A percentile compares a stretch with the other conserved stretches of the same genome.
phyloP scores from a whole-genome alignment of 345 rosid genomes.

The Psidium friedrichsthalianum region DNA sequence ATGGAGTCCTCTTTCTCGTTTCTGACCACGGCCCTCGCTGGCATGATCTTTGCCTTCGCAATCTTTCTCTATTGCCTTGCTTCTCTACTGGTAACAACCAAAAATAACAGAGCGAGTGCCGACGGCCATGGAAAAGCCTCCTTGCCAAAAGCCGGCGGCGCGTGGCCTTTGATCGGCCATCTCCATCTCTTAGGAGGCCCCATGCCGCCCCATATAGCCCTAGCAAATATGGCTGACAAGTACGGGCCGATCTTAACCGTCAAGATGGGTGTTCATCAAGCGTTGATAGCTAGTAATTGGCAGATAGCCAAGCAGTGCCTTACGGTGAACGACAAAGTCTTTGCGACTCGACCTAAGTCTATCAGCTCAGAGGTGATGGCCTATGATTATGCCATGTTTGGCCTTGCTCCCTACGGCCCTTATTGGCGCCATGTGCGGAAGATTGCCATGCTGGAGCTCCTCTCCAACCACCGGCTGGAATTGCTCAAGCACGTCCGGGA shows the following conservation, averaged over 20 bases:
- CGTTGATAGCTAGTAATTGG: slow-evolving; percentile 14
- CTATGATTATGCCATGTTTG: slow-evolving; percentile 18
- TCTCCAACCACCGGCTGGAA: slow-evolving; percentile 21
- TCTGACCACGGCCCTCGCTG: no score
- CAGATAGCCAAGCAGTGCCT: slow-evolving; percentile 19
- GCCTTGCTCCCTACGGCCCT: slow-evolving; percentile 12
- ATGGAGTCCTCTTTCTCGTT: background rate
- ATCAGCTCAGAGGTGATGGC: slow-evolving; percentile 4
- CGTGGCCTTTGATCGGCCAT: slow-evolving; percentile 16
- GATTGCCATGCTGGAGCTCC: slow-evolving; percentile 14
- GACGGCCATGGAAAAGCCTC: no score
- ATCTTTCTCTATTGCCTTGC: no score
- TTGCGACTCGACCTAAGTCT: slow-evolving; percentile 16
- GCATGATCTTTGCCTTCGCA: no score
- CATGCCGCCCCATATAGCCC: slow-evolving; percentile 7
- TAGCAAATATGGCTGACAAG: slow-evolving; percentile 24
- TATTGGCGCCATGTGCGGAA: slow-evolving; percentile 29
- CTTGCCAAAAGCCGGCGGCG: background rate
- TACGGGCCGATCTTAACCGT: slow-evolving; percentile 16
- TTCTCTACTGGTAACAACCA: no score
- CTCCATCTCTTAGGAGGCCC: slow-evolving; percentile 21
- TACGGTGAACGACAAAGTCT: slow-evolving; percentile 14
- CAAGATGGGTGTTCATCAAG: slow-evolving; percentile 8
- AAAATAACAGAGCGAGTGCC: no score
- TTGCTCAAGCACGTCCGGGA: slow-evolving; percentile 12